Conservation (phyloP, 805 yeast genomes). For the Priceomyces castillae region DNA sequence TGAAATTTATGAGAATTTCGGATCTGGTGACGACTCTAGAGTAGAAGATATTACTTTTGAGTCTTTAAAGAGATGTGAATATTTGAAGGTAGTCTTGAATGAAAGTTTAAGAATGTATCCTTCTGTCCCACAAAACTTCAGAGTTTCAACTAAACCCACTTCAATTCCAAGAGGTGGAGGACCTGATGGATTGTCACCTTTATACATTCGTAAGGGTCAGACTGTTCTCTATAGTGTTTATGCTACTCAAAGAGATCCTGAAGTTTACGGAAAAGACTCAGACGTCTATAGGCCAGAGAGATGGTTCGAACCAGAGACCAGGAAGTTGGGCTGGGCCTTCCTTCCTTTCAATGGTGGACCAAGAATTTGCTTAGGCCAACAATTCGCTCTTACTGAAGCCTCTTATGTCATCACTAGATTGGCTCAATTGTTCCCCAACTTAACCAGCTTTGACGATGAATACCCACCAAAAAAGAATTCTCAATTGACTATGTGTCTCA, state of each 20-base stretch:
- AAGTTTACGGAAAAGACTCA: constrained; percentile 29
- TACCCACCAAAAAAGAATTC: constrained; percentile 27
- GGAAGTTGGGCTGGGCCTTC: constrained; percentile 35
- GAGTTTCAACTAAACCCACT: constrained; percentile 45
- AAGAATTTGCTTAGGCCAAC: constrained; percentile 38
- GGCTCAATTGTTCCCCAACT: constrained; percentile 28
- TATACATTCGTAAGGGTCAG: constrained; percentile 44
- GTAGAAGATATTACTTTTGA: constrained; percentile 44
- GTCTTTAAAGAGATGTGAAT: constrained; percentile 47
- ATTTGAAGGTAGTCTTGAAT: constrained; percentile 45
- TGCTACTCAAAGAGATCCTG: constrained; percentile 41
- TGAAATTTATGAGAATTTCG: constrained; percentile 32
- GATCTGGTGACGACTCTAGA: constrained; percentile 29
- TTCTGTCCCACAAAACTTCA: constrained; percentile 49
- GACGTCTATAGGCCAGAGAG: constrained; percentile 31
- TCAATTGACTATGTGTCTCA: constrained; percentile 30
- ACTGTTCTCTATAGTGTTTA: constrained; percentile 38
- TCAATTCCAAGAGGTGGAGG: constrained; percentile 53
- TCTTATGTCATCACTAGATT: constrained; percentile 29
- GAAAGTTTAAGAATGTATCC: constrained; percentile 47
- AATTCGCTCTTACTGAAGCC: constrained; percentile 38
- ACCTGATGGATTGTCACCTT: constrained; percentile 33
- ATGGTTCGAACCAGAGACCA: constrained; percentile 25
- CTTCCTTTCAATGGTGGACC: constrained; percentile 40
- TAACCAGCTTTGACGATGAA: constrained; percentile 12